Percentiles rank a stretch among this genome's conserved stretches.
Evolutionary conservation across 352 stramenopile species (phyloP).

Genomic region (Salisapilia sapeloensis): DNA sequence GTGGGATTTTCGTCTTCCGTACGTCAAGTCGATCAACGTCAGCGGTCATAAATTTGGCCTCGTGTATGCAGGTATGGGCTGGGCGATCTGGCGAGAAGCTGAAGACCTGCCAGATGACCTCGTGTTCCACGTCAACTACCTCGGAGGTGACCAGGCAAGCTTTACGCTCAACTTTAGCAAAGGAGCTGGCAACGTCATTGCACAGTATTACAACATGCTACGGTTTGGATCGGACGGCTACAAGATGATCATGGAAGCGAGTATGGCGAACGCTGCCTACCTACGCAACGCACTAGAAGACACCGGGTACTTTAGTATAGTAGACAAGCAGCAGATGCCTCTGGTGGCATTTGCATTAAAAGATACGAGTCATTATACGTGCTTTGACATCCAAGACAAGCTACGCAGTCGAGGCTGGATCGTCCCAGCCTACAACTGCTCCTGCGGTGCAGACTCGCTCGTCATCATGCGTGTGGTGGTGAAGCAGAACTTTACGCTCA

Average conservation of each 20-base stretch:
- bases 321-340: conserved; percentile 16
- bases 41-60: conserved; percentile 36
- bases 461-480: conserved; percentile 10
- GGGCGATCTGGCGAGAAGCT: conserved; percentile 13
- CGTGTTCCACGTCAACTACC: conserved; percentile 22
- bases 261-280: conserved; percentile 9
- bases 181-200: conserved; percentile 11
- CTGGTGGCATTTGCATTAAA: conserved; percentile 12
- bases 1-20: conserved; percentile 15
- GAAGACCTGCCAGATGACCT: conserved; percentile 11
- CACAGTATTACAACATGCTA: conserved; percentile 30
- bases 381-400: conserved; percentile 13
- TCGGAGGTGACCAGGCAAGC: conserved; percentile 17
- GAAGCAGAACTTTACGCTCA: conserved; percentile 8
- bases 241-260: conserved; percentile 13
- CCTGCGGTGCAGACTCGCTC: conserved; percentile 6
- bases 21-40: conserved; percentile 15
- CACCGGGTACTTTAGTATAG: conserved; percentile 8
- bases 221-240: conserved; percentile 20
- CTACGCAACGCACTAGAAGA: conserved; percentile 7
- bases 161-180: conserved; percentile 31
- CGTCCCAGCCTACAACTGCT: conserved; percentile 8
- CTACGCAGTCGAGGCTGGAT: conserved; percentile 10
- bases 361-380: conserved; percentile 4
- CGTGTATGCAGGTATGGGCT: conserved; percentile 21